Percentiles rank a stretch among this genome's conserved stretches.
These are phyloP conservation scores for Suhomyces tanzawaensis DNA, from an alignment of 805 yeast genomes.

Conservation along the genomic window DNA sequence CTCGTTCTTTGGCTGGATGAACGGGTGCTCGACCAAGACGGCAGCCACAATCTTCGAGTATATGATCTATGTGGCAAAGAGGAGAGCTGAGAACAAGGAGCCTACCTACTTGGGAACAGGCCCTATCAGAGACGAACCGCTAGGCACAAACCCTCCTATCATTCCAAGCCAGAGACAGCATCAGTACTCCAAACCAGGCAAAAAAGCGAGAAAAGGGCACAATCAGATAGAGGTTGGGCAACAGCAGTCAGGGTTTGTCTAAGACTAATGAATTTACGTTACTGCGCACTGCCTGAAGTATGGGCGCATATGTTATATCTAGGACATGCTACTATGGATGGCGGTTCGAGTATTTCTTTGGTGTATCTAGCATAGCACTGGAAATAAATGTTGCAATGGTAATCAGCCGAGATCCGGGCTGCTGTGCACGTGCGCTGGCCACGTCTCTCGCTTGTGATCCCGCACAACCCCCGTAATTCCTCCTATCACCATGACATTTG, in stretches of 20 bases:
- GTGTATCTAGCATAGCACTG: too few relatives aligned
- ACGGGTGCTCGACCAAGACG: conserved; percentile 85
- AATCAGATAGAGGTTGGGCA: conserved; percentile 2
- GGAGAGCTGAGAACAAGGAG: conserved; percentile 11
- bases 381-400: too few relatives aligned
- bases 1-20: conserved; percentile 71
- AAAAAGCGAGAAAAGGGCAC: not conserved
- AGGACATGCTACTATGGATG: too few relatives aligned
- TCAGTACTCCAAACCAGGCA: not conserved
- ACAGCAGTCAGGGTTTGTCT: conserved; percentile 8
- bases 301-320: too few relatives aligned
- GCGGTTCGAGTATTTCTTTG: too few relatives aligned
- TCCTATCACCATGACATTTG: too few relatives aligned
- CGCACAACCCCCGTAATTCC: too few relatives aligned
- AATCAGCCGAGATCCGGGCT: too few relatives aligned
- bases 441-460: too few relatives aligned
- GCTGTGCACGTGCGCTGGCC: too few relatives aligned
- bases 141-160: not conserved
- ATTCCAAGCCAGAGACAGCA: not conserved
- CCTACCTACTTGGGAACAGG: conserved; percentile 5
- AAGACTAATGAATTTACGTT: not conserved
- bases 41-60: conserved; percentile 68
- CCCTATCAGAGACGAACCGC: conserved; percentile 3
- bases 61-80: conserved; percentile 12
- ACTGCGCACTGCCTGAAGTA: too few relatives aligned